These are phyloP conservation scores for Trichoderma harzianum DNA, from an alignment of 2,329 filamentous ascomycete species.

Conservation along the genomic window DNA sequence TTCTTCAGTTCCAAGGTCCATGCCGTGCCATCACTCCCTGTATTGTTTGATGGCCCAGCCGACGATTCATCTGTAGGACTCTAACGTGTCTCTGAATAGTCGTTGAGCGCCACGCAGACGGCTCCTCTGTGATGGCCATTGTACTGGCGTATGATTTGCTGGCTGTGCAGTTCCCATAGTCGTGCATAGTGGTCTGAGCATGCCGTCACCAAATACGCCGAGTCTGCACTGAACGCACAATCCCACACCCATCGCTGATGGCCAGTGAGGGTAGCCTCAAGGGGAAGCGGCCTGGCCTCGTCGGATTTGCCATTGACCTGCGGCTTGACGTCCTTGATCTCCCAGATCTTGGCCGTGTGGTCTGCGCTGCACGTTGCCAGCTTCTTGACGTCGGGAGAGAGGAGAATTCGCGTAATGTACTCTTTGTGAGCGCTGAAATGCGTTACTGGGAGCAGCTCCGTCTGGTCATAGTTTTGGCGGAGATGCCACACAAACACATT, in stretches of 20 bases:
- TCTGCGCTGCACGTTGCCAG: slow-evolving; percentile 91
- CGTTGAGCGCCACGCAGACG: slow-evolving; percentile 89
- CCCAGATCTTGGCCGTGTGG: slow-evolving; percentile 95
- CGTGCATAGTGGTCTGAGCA: slow-evolving; percentile 92
- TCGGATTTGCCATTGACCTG: slow-evolving; percentile 29
- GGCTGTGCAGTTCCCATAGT: slow-evolving; percentile 82
- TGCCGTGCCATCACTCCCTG: neutral
- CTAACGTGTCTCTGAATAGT: slow-evolving; percentile 62
- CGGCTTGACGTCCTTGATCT: slow-evolving; percentile 68
- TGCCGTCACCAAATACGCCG: slow-evolving; percentile 87
- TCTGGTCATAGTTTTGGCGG: slow-evolving; percentile 76
- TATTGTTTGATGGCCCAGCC: neutral
- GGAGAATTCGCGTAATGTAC: slow-evolving; percentile 86
- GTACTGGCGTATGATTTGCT: slow-evolving; percentile 90
- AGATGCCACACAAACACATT: slow-evolving; percentile 98
- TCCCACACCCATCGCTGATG: slow-evolving; percentile 98
- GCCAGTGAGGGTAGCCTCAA: slow-evolving; percentile 82
- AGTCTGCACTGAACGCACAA: slow-evolving; percentile 91
- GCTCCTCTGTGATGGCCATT: slow-evolving; percentile 91
- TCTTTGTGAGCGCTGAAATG: slow-evolving; percentile 89
- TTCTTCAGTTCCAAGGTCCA: neutral
- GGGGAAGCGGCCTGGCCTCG: slow-evolving; percentile 61
- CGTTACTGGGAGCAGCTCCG: slow-evolving; percentile 79
- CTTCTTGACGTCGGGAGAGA: slow-evolving; percentile 91
- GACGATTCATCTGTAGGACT: neutral